Evolutionary conservation across 2,329 filamentous ascomycete genomes (phyloP).

Genomic region (Nemania diffusa): DNA sequence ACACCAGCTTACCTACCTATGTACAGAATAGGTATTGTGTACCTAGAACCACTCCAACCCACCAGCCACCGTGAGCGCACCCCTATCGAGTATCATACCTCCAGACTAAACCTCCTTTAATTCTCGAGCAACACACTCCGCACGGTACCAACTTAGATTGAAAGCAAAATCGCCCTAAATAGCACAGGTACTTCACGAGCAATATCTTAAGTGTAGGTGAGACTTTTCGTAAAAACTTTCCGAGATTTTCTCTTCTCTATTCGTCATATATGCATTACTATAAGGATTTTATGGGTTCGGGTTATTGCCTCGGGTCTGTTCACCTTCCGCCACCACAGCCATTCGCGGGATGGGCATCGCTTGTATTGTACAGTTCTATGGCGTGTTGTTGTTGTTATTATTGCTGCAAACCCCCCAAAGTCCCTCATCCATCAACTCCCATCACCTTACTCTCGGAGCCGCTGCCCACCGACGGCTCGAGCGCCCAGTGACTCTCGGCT

Average conservation of each 20-base stretch:
- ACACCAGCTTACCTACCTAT: no score
- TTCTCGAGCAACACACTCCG: background rate
- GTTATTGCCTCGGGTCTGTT: constrained; percentile 28
- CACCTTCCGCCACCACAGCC: constrained; percentile 38
- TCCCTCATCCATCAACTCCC: constrained; percentile 39
- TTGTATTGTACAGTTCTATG: constrained; percentile 47
- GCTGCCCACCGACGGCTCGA: constrained; percentile 41
- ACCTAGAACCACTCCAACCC: no score
- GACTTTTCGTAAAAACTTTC: constrained; percentile 21
- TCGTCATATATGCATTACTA: constrained; percentile 48
- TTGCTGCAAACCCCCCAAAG: constrained; percentile 40
- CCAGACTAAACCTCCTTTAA: constrained; percentile 1
- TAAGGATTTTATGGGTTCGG: constrained; percentile 40
- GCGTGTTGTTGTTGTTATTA: constrained; percentile 37
- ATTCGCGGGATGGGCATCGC: constrained; percentile 42
- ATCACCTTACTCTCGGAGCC: constrained; percentile 36
- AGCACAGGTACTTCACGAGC: background rate
- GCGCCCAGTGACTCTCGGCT: constrained; percentile 31
- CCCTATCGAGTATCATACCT: background rate
- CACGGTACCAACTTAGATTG: background rate
- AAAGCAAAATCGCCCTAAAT: background rate
- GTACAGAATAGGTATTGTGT: no score
- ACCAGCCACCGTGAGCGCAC: constrained; percentile 2
- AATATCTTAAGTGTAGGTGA: background rate
- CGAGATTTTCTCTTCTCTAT: constrained; percentile 43